phyloP scores from a whole-genome alignment of 768 basidiomycete genomes.

The Leccinum boreale region DNA sequence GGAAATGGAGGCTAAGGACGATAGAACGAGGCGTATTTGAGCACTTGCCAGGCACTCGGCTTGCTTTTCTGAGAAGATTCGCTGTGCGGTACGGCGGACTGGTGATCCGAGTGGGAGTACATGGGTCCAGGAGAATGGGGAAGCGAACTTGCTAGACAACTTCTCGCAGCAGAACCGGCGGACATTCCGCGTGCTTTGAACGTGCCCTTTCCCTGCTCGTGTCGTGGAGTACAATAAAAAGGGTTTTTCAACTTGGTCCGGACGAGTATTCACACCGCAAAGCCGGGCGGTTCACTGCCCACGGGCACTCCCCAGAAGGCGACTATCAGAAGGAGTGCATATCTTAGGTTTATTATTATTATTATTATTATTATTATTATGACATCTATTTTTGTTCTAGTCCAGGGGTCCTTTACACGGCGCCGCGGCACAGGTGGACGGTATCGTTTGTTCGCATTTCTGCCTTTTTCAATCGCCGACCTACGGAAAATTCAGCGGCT shows the following conservation, averaged over 20 bases:
- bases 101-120: constrained; percentile 33
- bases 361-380: constrained; percentile 14
- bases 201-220: constrained; percentile 5
- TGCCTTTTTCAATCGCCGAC: constrained; percentile 32
- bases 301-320: constrained; percentile 8
- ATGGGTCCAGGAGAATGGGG: constrained; percentile 19
- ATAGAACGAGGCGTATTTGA: constrained; percentile 20
- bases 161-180: neutral
- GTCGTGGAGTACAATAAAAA: constrained; percentile 1
- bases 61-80: constrained; percentile 24
- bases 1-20: constrained; percentile 17
- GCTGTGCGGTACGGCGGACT: constrained; percentile 25
- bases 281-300: neutral
- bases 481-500: constrained; percentile 22
- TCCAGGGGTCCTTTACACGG: constrained; percentile 22
- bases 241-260: constrained; percentile 2
- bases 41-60: constrained; percentile 26
- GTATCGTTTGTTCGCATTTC: constrained; percentile 6
- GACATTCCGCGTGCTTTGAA: constrained; percentile 14
- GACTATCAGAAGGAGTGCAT: constrained; percentile 5
- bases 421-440: constrained; percentile 29
- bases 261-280: constrained; percentile 15
- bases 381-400: constrained; percentile 8
- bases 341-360: constrained; percentile 14
- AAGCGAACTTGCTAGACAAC: constrained; percentile 19